Evolutionary conservation across 2,329 filamentous ascomycete genomes (phyloP).

Genomic region (Paracoccidioides lutzii): DNA sequence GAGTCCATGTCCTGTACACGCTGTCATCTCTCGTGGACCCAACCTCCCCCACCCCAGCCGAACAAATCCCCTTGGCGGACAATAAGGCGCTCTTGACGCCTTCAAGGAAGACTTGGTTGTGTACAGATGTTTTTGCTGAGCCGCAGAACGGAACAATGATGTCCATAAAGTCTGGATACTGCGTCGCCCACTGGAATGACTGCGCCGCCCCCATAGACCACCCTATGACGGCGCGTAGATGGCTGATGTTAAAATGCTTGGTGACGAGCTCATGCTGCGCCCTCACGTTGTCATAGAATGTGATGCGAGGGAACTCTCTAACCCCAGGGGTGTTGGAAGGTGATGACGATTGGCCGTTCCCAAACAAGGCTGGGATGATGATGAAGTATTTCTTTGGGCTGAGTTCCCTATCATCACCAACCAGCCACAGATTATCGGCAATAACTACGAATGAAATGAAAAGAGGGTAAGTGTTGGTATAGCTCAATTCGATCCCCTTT

Average conservation of each 20-base stretch:
- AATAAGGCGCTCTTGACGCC: slow-evolving; percentile 49
- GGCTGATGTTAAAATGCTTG: slow-evolving; percentile 46
- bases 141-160: slow-evolving; percentile 54
- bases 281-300: slow-evolving; percentile 56
- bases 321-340: slow-evolving; percentile 48
- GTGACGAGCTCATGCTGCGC: slow-evolving; percentile 57
- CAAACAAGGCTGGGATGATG: slow-evolving; percentile 55
- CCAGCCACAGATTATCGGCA: slow-evolving; percentile 61
- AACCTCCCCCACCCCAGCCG: slow-evolving; percentile 39
- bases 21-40: slow-evolving; percentile 28
- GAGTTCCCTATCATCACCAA: slow-evolving; percentile 52
- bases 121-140: slow-evolving; percentile 48
- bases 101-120: slow-evolving; percentile 57
- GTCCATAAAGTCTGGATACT: slow-evolving; percentile 54
- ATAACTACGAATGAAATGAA: slow-evolving; percentile 34
- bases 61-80: slow-evolving; percentile 42
- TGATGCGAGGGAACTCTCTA: slow-evolving; percentile 48
- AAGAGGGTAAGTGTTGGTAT: neutral
- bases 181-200: slow-evolving; percentile 51
- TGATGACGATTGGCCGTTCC: slow-evolving; percentile 55
- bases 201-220: slow-evolving; percentile 62
- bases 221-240: slow-evolving; percentile 50
- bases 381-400: slow-evolving; percentile 55
- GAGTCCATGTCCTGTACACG: slow-evolving; percentile 38
- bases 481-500: neutral